Base-by-base conservation (phyloP, 345 rosid species). In the Hibiscus mutabilis region DNA sequence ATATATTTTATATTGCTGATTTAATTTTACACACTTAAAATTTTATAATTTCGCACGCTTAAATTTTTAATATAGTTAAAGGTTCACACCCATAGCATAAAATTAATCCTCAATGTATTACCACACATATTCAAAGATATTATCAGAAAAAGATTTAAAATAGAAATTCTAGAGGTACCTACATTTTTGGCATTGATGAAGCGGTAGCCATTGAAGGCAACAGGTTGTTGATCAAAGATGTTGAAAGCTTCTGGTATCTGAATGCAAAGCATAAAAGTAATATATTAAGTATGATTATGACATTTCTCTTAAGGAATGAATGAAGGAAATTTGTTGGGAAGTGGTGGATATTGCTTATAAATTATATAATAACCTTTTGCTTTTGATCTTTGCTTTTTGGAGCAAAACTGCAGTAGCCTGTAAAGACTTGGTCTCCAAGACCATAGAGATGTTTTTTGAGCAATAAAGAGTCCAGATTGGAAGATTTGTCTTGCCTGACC, bases 221-320 rank as follows among this genome's bases (percentile, higher is more conserved):
- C 37, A 3, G 88, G 79, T 58, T 73, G 84, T 13, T 78, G 78
- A 66, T 88, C 92, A 69, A 87, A 90, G 19, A 91, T 84, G 60
- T 90, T 80, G 83, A 94, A 94, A 31, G 97, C 97, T 64, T 73
- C 79, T 9, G 93, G 98, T 31, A 75, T 74, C 96, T 93, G 85
- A 82, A 79, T 27, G 9, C 25, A 19, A 40, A 31, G 3, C 3
- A 70, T 14, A 6, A 24, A n/a, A n/a, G n/a, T n/a, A n/a, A n/a
- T n/a, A n/a, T n/a, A n/a, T n/a, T n/a, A n/a, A n/a, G n/a, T n/a
- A n/a, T n/a, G n/a, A n/a, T n/a, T 24, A 24, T 29, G 31, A 29
- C 3, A 2, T 29, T 29, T 29, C 31, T 29, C 31, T 29, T 29
- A 29, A 29, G 31, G 31, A 29, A 29, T 29, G 31, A 2, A 29